Evolutionary conservation across 2,329 filamentous ascomycete genomes (phyloP), one percentile per base, ranked within the genome.

Genomic region (Cladosporium sp.): DNA sequence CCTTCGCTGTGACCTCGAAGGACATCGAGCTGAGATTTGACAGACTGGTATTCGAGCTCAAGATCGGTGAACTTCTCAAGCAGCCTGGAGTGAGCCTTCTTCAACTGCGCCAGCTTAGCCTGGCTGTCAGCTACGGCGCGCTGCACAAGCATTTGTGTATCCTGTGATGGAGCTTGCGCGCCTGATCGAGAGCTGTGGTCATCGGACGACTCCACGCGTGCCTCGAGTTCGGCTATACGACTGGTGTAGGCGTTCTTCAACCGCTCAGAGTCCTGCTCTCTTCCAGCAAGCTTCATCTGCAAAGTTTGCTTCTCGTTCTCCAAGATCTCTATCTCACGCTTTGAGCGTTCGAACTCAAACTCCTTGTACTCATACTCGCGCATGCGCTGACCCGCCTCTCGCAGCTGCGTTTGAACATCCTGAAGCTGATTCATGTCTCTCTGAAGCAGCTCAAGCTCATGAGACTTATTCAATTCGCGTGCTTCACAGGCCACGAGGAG

Each of bases 401-500:
- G 76, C 2, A 88, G 79, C 62, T 89, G 82, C 0, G 74, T 74
- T 58, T 80, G 81, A 15, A 90, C 74, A 34, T 78, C 75, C 59
- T 84, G 80, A 47, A 88, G 73, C 64, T 89, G 84, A 49, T 80
- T 78, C 2, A 83, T 75, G 52, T 83, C 82, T 15, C 82, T 78
- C 66, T 88, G 82, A 34, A 86, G 79, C 10, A 83, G 81, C 64
- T 86, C 80, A 63, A 87, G 76, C 56, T 84, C 82, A 65, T 90
- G 86, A 59, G 83, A 80, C 57, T 82, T 79, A 55, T 79, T 79
- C 32, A 88, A 72, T 65, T 90, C 87, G 59, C 84, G 83, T 5
- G 86, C 83, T 71, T 94, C 89, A 0, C 82, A 83, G 32, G 84
- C 82, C 36, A 87, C 84, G 0, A 93, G 78, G 3, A 72, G 60